phyloP scores from a whole-genome alignment of 495 filamentous ascomycete genomes.

The Hypomontagnella monticulosa region DNA sequence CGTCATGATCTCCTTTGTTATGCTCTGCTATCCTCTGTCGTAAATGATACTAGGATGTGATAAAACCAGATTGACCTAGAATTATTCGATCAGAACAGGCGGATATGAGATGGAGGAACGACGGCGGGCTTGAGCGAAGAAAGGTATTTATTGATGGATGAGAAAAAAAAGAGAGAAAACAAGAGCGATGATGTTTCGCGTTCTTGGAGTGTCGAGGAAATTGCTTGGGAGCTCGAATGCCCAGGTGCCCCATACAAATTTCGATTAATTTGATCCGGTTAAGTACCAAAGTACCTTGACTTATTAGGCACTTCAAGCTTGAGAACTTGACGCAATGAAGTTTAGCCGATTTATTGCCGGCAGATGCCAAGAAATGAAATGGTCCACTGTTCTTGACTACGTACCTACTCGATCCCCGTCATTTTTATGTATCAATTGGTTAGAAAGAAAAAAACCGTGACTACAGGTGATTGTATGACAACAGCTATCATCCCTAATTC shows the following conservation, averaged over 20 bases:
- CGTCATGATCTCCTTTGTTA: slow-evolving; percentile 70
- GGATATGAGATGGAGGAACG: slow-evolving; percentile 11
- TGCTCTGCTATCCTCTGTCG: not conserved
- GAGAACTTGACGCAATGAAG: too few species aligned
- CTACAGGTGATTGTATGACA: not conserved
- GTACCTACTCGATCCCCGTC: not conserved
- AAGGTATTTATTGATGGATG: slow-evolving; percentile 36
- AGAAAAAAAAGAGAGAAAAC: slow-evolving; percentile 28
- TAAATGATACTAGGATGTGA: not conserved
- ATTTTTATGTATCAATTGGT: not conserved
- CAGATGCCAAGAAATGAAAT: too few species aligned
- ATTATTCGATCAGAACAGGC: not conserved
- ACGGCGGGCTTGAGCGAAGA: slow-evolving; percentile 14
- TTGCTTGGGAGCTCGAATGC: slow-evolving; percentile 24
- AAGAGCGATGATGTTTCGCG: slow-evolving; percentile 40
- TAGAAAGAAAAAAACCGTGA: not conserved
- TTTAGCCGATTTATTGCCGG: too few species aligned
- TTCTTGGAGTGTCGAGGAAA: slow-evolving; percentile 34
- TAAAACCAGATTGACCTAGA: slow-evolving; percentile 2
- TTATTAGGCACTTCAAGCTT: too few species aligned
- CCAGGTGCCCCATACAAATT: slow-evolving; percentile 9
- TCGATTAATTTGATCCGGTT: too few species aligned
- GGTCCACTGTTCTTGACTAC: slow-evolving; percentile 1
- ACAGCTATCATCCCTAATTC: not conserved
- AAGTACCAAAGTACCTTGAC: too few species aligned